These are phyloP conservation scores for Colletotrichum liaoningense DNA, from an alignment of 2,329 filamentous ascomycete genomes.

Conservation along the genomic window DNA sequence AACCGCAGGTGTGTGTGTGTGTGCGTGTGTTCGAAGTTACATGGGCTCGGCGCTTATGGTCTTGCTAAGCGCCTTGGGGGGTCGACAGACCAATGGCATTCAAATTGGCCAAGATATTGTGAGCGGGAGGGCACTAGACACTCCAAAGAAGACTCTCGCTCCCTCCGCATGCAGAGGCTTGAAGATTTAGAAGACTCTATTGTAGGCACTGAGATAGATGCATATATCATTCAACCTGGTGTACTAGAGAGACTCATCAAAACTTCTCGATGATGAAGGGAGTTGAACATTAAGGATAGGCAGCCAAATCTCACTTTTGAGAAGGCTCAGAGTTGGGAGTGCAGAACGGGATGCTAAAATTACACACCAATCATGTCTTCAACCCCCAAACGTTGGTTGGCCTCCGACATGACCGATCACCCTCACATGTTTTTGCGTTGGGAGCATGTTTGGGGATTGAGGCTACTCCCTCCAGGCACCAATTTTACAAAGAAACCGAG, in stretches of 20 bases:
- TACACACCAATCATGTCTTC: not conserved
- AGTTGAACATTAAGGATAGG: not conserved
- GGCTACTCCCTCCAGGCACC: not conserved
- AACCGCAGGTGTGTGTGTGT: too few relatives aligned
- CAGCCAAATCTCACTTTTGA: not conserved
- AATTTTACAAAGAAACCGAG: not conserved
- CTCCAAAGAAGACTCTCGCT: not conserved
- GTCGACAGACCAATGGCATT: not conserved
- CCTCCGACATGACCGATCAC: not conserved
- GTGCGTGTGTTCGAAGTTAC: too few relatives aligned
- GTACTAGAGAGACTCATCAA: too few relatives aligned
- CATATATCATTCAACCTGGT: too few relatives aligned
- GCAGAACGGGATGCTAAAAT: not conserved
- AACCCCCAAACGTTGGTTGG: not conserved
- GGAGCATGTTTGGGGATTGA: not conserved
- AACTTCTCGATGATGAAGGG: not conserved
- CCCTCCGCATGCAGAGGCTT: too few relatives aligned
- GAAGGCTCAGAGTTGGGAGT: not conserved
- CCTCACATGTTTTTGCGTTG: not conserved
- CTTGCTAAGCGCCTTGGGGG: not conserved
- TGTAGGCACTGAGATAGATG: too few relatives aligned
- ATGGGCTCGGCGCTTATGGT: not conserved
- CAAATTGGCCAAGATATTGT: not conserved
- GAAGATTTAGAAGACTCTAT: too few relatives aligned
- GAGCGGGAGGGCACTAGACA: not conserved